phyloP scores from a whole-genome alignment of 176 grass and related monocot genomes.

The Oryza brachyantha region DNA sequence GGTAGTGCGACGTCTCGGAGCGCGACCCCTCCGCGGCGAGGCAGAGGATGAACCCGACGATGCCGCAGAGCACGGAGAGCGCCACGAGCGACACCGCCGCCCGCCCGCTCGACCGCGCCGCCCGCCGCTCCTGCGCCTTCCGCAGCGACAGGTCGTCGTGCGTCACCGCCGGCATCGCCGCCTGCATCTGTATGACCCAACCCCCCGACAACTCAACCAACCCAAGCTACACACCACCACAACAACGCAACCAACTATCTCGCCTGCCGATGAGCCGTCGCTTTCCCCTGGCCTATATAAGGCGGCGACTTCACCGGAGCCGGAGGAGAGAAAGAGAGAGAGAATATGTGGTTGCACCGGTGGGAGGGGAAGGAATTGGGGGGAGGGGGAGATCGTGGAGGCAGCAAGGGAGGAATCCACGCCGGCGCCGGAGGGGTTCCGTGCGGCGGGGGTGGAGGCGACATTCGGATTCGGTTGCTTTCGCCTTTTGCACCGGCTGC shows the following conservation, averaged over 20 bases:
- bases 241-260: too few relatives aligned
- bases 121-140: conserved; percentile 47
- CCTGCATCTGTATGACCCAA: background rate
- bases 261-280: background rate
- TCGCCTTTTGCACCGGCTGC: background rate
- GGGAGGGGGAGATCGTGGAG: conserved; percentile 4
- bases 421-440: background rate
- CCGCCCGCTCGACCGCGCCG: conserved; percentile 37
- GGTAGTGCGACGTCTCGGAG: conserved; percentile 64
- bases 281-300: conserved; percentile 17
- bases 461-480: conserved; percentile 45
- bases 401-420: conserved; percentile 72
- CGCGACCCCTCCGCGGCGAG: conserved; percentile 66
- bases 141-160: conserved; percentile 75
- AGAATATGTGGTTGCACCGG: conserved; percentile 33
- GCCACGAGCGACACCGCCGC: conserved; percentile 57
- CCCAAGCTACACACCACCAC: too few relatives aligned
- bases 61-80: conserved; percentile 73
- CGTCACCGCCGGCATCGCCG: conserved; percentile 54
- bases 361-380: conserved; percentile 34
- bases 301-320: background rate
- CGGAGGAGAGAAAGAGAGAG: background rate
- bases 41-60: conserved; percentile 82
- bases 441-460: conserved; percentile 37
- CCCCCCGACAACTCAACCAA: background rate